These are phyloP conservation scores for Tanacetum coccineum DNA, from an alignment of 129 eudicot species.

Conservation along the genomic window DNA sequence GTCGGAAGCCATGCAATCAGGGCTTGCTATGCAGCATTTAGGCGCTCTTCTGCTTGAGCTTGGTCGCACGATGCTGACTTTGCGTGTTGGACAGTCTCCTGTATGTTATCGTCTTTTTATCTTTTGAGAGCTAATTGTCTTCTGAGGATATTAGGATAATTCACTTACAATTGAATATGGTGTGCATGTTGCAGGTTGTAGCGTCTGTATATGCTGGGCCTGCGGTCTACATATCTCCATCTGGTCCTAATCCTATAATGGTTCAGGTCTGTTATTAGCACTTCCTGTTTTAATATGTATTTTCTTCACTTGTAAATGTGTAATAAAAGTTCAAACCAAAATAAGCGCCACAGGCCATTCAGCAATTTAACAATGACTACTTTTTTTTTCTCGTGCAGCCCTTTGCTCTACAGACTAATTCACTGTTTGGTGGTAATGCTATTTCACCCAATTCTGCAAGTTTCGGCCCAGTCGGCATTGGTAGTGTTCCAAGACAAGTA, in stretches of 20 bases:
- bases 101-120: conserved; percentile 36
- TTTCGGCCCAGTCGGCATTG: conserved; percentile 60
- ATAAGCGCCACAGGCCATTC: no score
- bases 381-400: conserved; percentile 52
- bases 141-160: background rate
- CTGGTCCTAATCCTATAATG: conserved; percentile 97
- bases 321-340: no score
- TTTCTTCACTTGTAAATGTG: background rate
- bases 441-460: conserved; percentile 41
- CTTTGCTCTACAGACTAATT: conserved; percentile 74
- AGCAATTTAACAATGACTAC: no score
- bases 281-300: no score
- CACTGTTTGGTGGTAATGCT: conserved; percentile 51
- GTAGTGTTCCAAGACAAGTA: conserved; percentile 67
- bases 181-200: conserved; percentile 62
- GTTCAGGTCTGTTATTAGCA: conserved; percentile 67
- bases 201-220: conserved; percentile 85
- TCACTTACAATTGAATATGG: conserved; percentile 10
- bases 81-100: conserved; percentile 82
- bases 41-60: conserved; percentile 94
- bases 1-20: conserved; percentile 65
- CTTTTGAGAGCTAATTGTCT: background rate
- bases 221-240: conserved; percentile 85
- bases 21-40: conserved; percentile 90
- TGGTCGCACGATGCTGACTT: conserved; percentile 81